Conservation (phyloP, 2,329 filamentous ascomycete genomes). For the Aspergillus sp. region DNA sequence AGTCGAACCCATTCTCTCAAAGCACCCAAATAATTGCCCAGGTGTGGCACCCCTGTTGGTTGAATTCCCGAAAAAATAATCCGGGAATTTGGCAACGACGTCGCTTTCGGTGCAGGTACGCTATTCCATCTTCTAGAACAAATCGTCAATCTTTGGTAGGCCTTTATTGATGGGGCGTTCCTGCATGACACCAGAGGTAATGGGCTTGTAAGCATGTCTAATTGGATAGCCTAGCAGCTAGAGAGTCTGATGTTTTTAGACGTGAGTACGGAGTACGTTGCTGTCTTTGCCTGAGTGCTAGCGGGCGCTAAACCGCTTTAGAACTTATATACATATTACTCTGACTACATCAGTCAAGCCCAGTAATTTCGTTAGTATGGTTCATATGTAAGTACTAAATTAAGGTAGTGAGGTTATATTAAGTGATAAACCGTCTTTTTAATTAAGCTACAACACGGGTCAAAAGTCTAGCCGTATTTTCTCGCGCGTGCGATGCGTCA, state of each 20-base stretch:
- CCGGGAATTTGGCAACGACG: background rate
- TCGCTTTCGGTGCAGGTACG: constrained; percentile 7
- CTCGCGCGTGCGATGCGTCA: too few species aligned
- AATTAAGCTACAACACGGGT: too few species aligned
- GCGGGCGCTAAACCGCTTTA: too few species aligned
- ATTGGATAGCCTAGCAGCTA: background rate
- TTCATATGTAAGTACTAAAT: too few species aligned
- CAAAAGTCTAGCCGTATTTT: too few species aligned
- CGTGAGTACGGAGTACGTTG: too few species aligned
- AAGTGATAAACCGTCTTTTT: too few species aligned
- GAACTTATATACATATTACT: too few species aligned
- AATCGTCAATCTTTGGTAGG: background rate
- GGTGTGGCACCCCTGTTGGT: constrained; percentile 87
- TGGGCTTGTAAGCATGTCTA: background rate
- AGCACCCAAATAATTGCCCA: constrained; percentile 94
- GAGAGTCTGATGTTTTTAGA: background rate
- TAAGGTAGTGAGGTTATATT: too few species aligned
- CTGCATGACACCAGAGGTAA: background rate
- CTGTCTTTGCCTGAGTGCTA: too few species aligned
- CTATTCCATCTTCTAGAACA: constrained; percentile 13
- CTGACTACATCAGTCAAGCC: too few species aligned
- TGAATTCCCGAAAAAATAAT: constrained; percentile 94
- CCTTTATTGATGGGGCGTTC: background rate
- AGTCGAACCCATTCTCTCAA: constrained; percentile 81
- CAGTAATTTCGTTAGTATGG: too few species aligned